phyloP scores from a whole-genome alignment of 179 eudicot species.

The Heliamphora pulchella region DNA sequence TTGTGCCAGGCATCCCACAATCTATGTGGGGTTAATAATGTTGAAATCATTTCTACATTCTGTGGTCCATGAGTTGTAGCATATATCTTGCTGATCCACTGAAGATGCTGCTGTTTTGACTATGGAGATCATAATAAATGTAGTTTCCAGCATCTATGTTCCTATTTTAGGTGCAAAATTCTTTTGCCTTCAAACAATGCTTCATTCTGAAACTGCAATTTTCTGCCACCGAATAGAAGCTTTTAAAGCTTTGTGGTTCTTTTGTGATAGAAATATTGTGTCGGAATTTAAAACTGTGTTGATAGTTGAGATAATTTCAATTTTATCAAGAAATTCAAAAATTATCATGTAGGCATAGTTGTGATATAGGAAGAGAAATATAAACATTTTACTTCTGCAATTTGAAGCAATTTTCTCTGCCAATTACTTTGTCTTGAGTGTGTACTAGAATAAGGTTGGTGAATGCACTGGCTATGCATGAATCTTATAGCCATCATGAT shows the following conservation, averaged over 20 bases:
- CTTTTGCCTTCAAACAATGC: neutral
- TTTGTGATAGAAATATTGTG: constrained; percentile 1
- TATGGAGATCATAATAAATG: neutral
- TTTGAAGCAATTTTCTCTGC: neutral
- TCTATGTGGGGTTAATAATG: neutral
- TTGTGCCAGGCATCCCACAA: neutral
- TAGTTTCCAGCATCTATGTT: neutral
- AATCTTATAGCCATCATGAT: neutral
- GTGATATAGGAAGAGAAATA: neutral
- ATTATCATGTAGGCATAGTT: neutral
- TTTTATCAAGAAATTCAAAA: neutral
- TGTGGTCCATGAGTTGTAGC: neutral
- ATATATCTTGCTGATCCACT: neutral
- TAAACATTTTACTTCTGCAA: neutral
- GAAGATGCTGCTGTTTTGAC: neutral
- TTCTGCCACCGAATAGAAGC: neutral
- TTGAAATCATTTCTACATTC: neutral
- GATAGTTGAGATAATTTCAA: neutral
- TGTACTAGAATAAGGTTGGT: neutral
- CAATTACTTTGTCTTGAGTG: neutral
- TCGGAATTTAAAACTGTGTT: neutral
- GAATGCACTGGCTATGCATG: constrained; percentile 3
- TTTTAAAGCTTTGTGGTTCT: neutral
- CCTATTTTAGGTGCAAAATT: neutral
- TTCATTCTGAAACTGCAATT: neutral